Conservation (phyloP, 495 filamentous ascomycete species). For the Trichoderma asperelloides region DNA sequence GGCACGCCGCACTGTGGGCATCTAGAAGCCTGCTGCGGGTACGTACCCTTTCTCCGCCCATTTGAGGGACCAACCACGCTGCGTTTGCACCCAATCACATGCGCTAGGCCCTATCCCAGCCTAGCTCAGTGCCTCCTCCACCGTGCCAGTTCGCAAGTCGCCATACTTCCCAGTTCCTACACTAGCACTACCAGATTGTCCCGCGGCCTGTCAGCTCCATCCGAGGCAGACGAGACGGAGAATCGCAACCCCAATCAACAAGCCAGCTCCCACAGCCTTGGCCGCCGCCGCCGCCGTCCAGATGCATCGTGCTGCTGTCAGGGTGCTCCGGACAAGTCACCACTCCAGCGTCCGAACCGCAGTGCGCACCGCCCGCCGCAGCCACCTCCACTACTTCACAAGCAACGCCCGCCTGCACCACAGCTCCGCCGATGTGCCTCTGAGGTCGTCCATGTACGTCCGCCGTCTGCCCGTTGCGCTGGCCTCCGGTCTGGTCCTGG, state of each 20-base stretch:
- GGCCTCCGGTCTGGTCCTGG: conserved; percentile 35
- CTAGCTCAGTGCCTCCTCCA: background rate
- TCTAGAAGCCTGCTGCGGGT: background rate
- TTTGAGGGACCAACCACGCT: background rate
- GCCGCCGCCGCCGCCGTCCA: conserved; percentile 15
- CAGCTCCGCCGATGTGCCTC: conserved; percentile 26
- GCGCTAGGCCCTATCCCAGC: background rate
- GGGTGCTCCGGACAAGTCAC: conserved; percentile 35
- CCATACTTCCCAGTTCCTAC: background rate
- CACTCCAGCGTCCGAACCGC: conserved; percentile 31
- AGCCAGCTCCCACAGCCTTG: background rate
- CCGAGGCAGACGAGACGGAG: background rate
- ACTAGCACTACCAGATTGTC: background rate
- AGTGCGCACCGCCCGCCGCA: conserved; percentile 25
- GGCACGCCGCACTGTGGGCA: background rate
- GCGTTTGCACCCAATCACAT: background rate
- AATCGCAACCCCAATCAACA: background rate
- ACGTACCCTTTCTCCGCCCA: too few species aligned
- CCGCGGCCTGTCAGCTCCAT: conserved; percentile 6
- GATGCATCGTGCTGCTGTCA: conserved; percentile 40
- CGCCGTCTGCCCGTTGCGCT: conserved; percentile 35
- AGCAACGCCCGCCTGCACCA: conserved; percentile 16
- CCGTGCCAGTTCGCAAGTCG: background rate
- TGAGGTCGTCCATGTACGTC: conserved; percentile 42
- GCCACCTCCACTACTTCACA: conserved; percentile 14